Evolutionary conservation across 495 filamentous ascomycete species (phyloP).

Genomic region (Aspergillus incahuasiensis): DNA sequence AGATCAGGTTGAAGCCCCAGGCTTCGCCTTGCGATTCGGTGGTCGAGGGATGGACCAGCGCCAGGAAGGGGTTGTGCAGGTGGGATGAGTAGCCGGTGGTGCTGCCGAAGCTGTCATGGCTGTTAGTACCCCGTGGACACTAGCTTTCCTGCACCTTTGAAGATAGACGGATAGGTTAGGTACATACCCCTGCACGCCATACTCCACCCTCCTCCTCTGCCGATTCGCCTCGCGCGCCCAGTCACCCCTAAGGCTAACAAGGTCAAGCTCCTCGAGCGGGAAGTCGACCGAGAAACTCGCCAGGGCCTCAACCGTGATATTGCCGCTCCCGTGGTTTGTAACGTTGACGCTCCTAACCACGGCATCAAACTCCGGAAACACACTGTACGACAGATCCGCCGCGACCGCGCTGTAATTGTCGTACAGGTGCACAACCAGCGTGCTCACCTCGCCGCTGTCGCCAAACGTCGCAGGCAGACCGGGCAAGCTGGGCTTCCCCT

Average conservation of each 20-base stretch:
- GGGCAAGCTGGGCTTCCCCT: constrained; percentile 44
- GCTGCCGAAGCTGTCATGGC: constrained; percentile 39
- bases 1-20: constrained; percentile 53
- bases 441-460: constrained; percentile 43
- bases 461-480: constrained; percentile 51
- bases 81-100: constrained; percentile 50
- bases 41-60: constrained; percentile 43
- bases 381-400: constrained; percentile 49
- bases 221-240: constrained; percentile 49
- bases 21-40: constrained; percentile 51
- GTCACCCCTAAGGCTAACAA: constrained; percentile 49
- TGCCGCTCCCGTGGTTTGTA: constrained; percentile 44
- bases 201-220: constrained; percentile 32
- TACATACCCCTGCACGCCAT: constrained; percentile 27
- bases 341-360: constrained; percentile 48
- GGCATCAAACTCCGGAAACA: constrained; percentile 51
- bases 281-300: constrained; percentile 51
- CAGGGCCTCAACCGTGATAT: constrained; percentile 44
- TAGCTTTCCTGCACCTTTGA: too few species aligned
- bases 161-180: neutral
- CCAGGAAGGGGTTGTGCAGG: constrained; percentile 51
- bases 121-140: constrained; percentile 26
- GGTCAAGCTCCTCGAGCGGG: constrained; percentile 49
- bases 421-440: constrained; percentile 45
- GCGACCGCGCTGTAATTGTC: constrained; percentile 48